Evolutionary conservation across 805 yeast genomes (phyloP), one percentile per base, ranked within the genome.

Genomic region (Scheffersomyces stipitis): DNA sequence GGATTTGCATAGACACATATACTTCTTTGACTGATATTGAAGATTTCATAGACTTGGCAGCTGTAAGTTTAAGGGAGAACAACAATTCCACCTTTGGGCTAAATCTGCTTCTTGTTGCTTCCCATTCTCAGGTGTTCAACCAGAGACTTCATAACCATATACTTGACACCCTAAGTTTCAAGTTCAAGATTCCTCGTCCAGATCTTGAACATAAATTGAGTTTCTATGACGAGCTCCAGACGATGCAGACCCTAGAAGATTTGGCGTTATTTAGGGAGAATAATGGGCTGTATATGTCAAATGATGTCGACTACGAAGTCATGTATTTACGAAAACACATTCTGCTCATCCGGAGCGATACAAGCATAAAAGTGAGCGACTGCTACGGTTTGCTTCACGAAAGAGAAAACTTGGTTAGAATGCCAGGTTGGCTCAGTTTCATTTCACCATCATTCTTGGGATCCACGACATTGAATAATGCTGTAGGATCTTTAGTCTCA

Each of bases 11-110:
- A 2, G 51, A 49, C 18, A 55, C 56, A 10, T 46, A 54, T 8
- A 47, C 58, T 15, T 51, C 64, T 13, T 48, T 69, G 13, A 52
- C 51, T 14, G 74, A 67, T 34, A 45, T 67, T 15, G 73, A 68
- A 38, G 71, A 66, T 12, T 46, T 59, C 26, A 45, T 65, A 20
- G 70, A 62, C 12, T 38, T 53, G 16, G 46, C 63, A 7, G 41
- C 50, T n/a, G 30, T 38, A 3, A 42, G 46, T 12, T 40, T 63
- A 14, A 33, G 36, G 23, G 41, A 44, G 4, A 43, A 44, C 27
- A 45, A 53, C 26, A 50, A 56, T 33, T 10, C 43, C n/a, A 36
- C 34, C 4, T 45, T 65, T 28, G 67, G 69, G 1, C 30, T 59
- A 1, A 51, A 56, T 44, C 49, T 49, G 28, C 51, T 62, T 2